Conservation (phyloP, 192 early-diverging fungal genomes). For the Backusella tarrabulga region DNA sequence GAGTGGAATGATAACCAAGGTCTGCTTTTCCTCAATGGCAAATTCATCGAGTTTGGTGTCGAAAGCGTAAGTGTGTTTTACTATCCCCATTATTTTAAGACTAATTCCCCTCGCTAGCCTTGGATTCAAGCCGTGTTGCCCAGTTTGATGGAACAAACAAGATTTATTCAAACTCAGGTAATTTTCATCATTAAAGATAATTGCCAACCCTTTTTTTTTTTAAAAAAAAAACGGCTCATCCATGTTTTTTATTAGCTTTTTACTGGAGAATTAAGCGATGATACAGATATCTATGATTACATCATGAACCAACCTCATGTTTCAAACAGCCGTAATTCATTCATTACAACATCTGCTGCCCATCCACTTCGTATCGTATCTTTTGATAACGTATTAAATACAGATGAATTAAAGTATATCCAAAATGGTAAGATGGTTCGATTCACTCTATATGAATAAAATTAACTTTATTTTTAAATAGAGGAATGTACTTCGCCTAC, state of each 20-base stretch:
- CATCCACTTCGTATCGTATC: constrained; percentile 41
- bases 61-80: constrained; percentile 19
- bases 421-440: background rate
- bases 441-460: too few species aligned
- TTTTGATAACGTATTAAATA: constrained; percentile 17
- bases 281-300: constrained; percentile 65
- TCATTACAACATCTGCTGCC: constrained; percentile 54
- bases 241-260: constrained; percentile 42
- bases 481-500: constrained; percentile 9
- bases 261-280: constrained; percentile 46
- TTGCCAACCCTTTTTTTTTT: too few species aligned
- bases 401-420: background rate
- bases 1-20: constrained; percentile 34
- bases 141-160: constrained; percentile 25
- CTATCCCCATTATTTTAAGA: background rate
- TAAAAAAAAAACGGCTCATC: background rate
- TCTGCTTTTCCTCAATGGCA: constrained; percentile 80
- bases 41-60: constrained; percentile 61
- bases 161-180: constrained; percentile 31
- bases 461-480: background rate
- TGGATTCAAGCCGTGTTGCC: constrained; percentile 30
- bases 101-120: constrained; percentile 12
- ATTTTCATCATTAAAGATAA: background rate
- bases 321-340: constrained; percentile 60
- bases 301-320: constrained; percentile 66